Percentiles rank a stretch among this genome's conserved stretches.
phyloP scores from a whole-genome alignment of 2,329 filamentous ascomycete species.

The Trichophyton benhamiae region DNA sequence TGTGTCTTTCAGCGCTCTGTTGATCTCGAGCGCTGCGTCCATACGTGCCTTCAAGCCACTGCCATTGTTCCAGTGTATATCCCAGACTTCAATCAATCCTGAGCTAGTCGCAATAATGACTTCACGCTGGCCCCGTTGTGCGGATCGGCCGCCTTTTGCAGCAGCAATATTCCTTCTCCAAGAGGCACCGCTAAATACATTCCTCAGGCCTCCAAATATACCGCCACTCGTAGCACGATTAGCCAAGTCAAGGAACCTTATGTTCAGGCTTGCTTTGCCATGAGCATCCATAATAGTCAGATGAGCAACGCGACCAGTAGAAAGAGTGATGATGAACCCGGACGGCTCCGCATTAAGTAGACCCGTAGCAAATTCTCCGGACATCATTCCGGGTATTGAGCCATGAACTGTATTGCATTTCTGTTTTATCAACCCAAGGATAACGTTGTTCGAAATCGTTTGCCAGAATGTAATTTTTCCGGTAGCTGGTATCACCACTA shows the following conservation, averaged over 20 bases:
- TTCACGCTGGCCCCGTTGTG: conserved; percentile 69
- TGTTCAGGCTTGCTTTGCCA: conserved; percentile 67
- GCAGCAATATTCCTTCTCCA: conserved; percentile 69
- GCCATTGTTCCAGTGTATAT: conserved; percentile 75
- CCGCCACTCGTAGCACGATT: conserved; percentile 51
- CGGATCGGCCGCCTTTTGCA: conserved; percentile 59
- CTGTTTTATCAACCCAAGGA: conserved; percentile 69
- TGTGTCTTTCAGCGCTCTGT: conserved; percentile 47
- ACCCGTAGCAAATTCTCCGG: conserved; percentile 63
- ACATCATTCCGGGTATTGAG: conserved; percentile 58
- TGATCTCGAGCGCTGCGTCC: conserved; percentile 55
- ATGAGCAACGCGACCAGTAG: conserved; percentile 74
- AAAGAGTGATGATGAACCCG: conserved; percentile 75
- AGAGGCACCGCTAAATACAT: conserved; percentile 57
- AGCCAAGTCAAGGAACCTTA: conserved; percentile 50
- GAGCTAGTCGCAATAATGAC: conserved; percentile 66
- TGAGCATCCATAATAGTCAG: conserved; percentile 75
- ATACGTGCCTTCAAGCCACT: conserved; percentile 61
- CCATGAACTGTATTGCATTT: conserved; percentile 70
- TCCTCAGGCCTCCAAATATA: conserved; percentile 69
- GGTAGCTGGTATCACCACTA: conserved; percentile 70
- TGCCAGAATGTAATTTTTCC: conserved; percentile 93
- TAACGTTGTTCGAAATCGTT: conserved; percentile 77
- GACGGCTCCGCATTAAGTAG: conserved; percentile 75
- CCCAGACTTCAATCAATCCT: conserved; percentile 74